phyloP scores from a whole-genome alignment of 345 rosid genomes.

The Populus deltoides region DNA sequence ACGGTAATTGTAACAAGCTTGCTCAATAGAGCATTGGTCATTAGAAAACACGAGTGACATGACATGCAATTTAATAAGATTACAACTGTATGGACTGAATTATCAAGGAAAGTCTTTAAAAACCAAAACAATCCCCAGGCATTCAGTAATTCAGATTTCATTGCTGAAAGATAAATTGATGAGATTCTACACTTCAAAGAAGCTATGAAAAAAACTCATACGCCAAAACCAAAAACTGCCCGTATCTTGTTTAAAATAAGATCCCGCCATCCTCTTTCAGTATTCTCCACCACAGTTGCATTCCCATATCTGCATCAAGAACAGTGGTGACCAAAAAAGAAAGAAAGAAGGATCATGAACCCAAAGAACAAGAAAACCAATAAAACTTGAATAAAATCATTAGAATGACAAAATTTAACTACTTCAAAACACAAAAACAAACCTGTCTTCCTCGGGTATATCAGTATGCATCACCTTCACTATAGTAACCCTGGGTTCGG shows the following conservation, averaged over 20 bases:
- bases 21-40: conserved; percentile 7
- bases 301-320: conserved; percentile 76
- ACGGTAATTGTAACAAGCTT: background rate
- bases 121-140: conserved; percentile 4
- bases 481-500: conserved; percentile 75
- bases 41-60: background rate
- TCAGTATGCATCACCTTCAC: conserved; percentile 73
- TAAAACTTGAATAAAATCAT: background rate
- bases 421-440: conserved; percentile 9
- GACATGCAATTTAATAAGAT: background rate
- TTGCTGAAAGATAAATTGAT: background rate
- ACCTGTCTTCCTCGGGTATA: conserved; percentile 95
- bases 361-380: background rate
- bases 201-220: conserved; percentile 7
- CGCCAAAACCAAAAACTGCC: conserved; percentile 82
- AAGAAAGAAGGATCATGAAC: background rate
- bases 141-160: conserved; percentile 12
- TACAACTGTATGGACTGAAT: background rate
- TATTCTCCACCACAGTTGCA: conserved; percentile 90
- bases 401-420: background rate
- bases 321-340: background rate
- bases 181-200: background rate
- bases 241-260: conserved; percentile 83
- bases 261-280: conserved; percentile 95
- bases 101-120: background rate